These are phyloP conservation scores for Nakaseomyces nivariensis DNA, from an alignment of 1,139 yeast genomes.

Conservation along the genomic window DNA sequence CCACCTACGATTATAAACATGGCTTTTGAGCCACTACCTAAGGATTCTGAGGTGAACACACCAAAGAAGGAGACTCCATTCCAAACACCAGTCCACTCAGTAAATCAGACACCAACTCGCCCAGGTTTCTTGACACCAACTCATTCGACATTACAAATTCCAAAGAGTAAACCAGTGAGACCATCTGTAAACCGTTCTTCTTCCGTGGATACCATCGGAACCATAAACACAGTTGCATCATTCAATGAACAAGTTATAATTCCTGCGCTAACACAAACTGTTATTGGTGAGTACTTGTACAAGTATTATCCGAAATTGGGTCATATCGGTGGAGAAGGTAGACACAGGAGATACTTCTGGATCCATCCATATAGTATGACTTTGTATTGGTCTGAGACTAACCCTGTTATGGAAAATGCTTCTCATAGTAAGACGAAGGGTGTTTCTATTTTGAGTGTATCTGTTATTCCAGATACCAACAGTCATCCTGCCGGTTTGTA, in stretches of 20 bases:
- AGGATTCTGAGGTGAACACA: not conserved
- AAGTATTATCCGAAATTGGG: conserved; percentile 78
- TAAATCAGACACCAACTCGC: not conserved
- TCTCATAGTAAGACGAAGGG: conserved; percentile 56
- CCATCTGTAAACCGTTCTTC: conserved; percentile 3
- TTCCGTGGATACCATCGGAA: conserved; percentile 1
- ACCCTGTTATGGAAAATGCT: conserved; percentile 70
- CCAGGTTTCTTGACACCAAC: not conserved
- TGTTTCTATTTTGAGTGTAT: conserved; percentile 70
- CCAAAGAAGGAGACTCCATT: not conserved
- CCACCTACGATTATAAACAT: not conserved
- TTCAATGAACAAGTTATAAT: conserved; percentile 66
- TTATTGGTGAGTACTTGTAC: conserved; percentile 83
- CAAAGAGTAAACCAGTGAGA: not conserved
- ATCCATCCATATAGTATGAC: conserved; percentile 90
- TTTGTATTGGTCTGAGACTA: conserved; percentile 77
- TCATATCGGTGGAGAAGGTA: conserved; percentile 61
- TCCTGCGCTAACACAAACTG: conserved; percentile 83
- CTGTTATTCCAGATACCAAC: conserved; percentile 73
- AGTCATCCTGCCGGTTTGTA: conserved; percentile 86
- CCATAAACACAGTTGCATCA: conserved; percentile 39
- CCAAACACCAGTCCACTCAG: not conserved
- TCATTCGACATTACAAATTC: not conserved
- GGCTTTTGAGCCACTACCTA: not conserved
- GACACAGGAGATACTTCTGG: conserved; percentile 95